Evolutionary conservation across 129 eudicot species (phyloP).

Genomic region (Saussurea involucrata): DNA sequence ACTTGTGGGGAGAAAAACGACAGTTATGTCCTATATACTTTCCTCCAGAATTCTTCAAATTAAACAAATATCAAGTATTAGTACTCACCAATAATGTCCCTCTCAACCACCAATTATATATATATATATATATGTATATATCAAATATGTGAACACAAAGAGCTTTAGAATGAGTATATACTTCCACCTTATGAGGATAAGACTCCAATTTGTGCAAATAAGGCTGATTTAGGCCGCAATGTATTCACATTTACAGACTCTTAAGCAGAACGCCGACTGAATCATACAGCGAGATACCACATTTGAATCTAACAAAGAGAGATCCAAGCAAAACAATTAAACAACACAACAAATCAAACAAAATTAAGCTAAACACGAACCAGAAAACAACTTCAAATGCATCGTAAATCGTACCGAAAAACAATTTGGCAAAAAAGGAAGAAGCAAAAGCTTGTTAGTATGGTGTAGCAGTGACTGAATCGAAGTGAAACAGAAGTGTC

Average conservation of each 20-base stretch:
- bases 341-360: neutral
- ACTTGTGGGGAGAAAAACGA: neutral
- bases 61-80: constrained; percentile 4
- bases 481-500: constrained; percentile 12
- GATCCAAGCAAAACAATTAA: constrained; percentile 21
- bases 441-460: neutral
- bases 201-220: neutral
- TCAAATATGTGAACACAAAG: neutral
- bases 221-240: constrained; percentile 2
- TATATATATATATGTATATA: neutral
- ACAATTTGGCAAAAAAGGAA: neutral
- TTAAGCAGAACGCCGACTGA: neutral
- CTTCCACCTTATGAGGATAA: neutral
- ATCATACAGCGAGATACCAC: constrained; percentile 13
- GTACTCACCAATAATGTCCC: constrained; percentile 1
- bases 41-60: neutral
- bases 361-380: constrained; percentile 12
- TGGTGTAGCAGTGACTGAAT: constrained; percentile 13
- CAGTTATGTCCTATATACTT: constrained; percentile 3
- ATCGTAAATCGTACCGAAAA: constrained; percentile 4
- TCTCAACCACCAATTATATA: constrained; percentile 14
- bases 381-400: neutral
- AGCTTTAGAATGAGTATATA: neutral
- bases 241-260: constrained; percentile 12
- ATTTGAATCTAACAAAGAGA: constrained; percentile 20